Base-by-base conservation (phyloP, 345 rosid species). In the Populus nigra region DNA sequence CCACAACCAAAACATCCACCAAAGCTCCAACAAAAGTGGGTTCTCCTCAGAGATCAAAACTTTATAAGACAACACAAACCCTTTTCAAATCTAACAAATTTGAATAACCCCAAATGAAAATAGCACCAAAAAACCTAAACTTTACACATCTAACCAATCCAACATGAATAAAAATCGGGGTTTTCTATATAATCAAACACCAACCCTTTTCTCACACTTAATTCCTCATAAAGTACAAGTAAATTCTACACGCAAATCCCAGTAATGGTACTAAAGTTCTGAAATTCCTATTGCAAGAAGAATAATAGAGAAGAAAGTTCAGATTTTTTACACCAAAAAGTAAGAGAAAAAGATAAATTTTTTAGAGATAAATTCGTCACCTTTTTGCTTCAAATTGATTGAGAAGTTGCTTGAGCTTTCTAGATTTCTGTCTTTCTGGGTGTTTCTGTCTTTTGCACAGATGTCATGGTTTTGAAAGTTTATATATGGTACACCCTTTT, bases 41-140 rank as follows among this genome's bases (percentile, higher is more conserved):
- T 23, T 33, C 41, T 12, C 27, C 31, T 55, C 49, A 27, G 35
- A 78, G 25, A 25, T 15, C 35, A 65, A 1, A 49, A 76, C n/a
- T 50, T 76, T 6, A 63, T 49, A 59, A 15, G 29, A 63, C 27
- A 47, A 22, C 8, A 13, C 57, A 39, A 39, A 73, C 29, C 69
- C 43, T 31, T 45, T 68, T 10, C 61, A 65, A 76, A 75, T 70
- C 57, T 36, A 39, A 49, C 72, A 72, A 72, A 63, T 65, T 76
- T 38, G 16, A 39, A 36, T 18, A 22, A 23, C 66, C 76, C 43
- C 71, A 36, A 63, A 68, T 68, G 25, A 68, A 68, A 59, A 57
- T 33, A 47, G 31, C 11, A 35, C 73, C 29, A 16, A 33, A 41
- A 59, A 23, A 7, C 68, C 38, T 18, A 68, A 55, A 16, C 20